Evolutionary conservation across 225 moss, liverwort and hornwort species (phyloP), one percentile per base, ranked within the genome.

Genomic region (Pleurozium schreberi): DNA sequence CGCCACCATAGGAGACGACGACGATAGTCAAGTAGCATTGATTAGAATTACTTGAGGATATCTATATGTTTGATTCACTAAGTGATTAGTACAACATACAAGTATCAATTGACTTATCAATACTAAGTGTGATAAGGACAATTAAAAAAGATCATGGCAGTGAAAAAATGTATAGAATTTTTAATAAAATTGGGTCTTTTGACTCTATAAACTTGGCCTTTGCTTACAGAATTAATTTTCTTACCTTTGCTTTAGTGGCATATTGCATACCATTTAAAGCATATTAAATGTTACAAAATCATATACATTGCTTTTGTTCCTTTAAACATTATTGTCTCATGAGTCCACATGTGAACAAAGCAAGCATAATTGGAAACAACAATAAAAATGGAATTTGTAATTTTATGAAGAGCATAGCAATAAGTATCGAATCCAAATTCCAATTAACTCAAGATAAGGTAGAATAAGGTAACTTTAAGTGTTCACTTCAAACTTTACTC

Each of bases 121-220:
- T 53, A 55, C 5, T 10, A 30, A 58, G 17, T 80, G 33, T 14
- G 3, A 57, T 0, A 34, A 65, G 11, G 22, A 65, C 6, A 53
- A 78, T 30, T 18, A 18, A 33, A 33, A 4, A 67, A 78, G 43
- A 6, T 45, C n/a, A 11, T 1, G 7, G 5, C 53, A 53, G 77
- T 83, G 40, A 65, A 18, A 10, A 36, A 3, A 75, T 88, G 34
- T 64, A 83, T 55, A 53, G 21, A 59, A 27, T 65, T 62, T 9
- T 43, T 75, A 88, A 83, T 83, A n/a, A 81, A 88, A 88, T 75
- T 83, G 83, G 83, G 75, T 83, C 75, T 83, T 88, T 83, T 65
- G 83, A 83, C 57, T 57, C 75, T 75, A 65, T 18, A 49, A 82
- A 47, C 31, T 45, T 53, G 3, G 36, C 20, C 84, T 20, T 43